Percentiles rank a stretch among this genome's conserved stretches.
phyloP scores from a whole-genome alignment of 2,329 filamentous ascomycete species.

The Fusarium napiforme region DNA sequence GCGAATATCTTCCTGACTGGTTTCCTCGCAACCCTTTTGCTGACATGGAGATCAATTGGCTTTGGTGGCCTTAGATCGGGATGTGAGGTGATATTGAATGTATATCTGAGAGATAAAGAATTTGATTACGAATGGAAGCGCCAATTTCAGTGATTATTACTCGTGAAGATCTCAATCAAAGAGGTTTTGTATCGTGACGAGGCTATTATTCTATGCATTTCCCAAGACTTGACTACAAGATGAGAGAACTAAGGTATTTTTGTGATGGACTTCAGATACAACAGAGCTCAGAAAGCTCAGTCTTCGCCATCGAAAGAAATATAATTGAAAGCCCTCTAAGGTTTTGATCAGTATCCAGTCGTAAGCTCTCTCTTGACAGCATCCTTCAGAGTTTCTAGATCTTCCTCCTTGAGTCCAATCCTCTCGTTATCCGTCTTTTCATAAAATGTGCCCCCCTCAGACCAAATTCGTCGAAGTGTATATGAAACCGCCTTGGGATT shows the following conservation, averaged over 20 bases:
- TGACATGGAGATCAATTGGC: background rate
- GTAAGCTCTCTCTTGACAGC: conserved; percentile 34
- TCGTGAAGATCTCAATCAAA: background rate
- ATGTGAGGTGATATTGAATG: background rate
- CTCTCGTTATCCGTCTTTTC: conserved; percentile 72
- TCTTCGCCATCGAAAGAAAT: too few relatives aligned
- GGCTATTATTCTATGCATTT: background rate
- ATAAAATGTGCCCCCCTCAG: conserved; percentile 77
- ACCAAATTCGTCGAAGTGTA: conserved; percentile 78
- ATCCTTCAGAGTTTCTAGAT: conserved; percentile 62
- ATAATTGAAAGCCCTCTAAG: too few relatives aligned
- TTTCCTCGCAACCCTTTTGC: conserved; percentile 24
- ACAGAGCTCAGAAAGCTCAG: too few relatives aligned
- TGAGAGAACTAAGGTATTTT: background rate
- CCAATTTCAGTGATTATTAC: background rate
- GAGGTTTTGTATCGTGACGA: background rate
- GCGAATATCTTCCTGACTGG: conserved; percentile 25
- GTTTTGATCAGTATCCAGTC: conserved; percentile 17
- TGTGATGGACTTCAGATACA: background rate
- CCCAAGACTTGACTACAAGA: background rate
- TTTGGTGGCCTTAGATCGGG: background rate
- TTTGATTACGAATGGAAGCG: background rate
- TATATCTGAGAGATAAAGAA: too few relatives aligned
- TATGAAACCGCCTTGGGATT: conserved; percentile 63
- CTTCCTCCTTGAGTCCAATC: conserved; percentile 61